Base-by-base conservation (phyloP, 164 flowering plant genomes). In the Echeveria elegans region DNA sequence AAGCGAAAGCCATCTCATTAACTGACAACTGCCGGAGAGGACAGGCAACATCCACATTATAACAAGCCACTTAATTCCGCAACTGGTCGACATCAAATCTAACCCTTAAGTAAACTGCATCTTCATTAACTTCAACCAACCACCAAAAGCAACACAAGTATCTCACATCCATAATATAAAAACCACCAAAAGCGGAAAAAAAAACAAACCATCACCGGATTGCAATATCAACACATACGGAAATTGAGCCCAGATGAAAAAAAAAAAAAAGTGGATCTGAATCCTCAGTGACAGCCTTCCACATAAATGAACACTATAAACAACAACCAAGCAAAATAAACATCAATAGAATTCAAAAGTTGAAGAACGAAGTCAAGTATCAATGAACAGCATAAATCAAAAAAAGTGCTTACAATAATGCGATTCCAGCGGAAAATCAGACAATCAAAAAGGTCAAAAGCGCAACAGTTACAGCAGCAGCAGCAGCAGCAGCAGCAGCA, bases 221-320 rank as follows among this genome's bases (percentile, higher is more conserved):
- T 56, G 32, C 18, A 14, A 10, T 24, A 23, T 12, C 30, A 9
- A 28, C 12, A 56, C 61, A 14, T 56, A 56, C 34, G 19, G 14
- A 56, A 56, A 56, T 10, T 56, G 32, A 56, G 61, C 32, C n/a
- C n/a, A n/a, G n/a, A n/a, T n/a, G n/a, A n/a, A n/a, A n/a, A n/a
- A 28, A 32, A 56, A 1, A 43, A 21, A 56, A 26, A 56, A 56
- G 32, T 28, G 61, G 61, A 56, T 56, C 61, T 53, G 60, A 53
- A 53, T 53, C 60, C 31, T 28, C 31, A 24, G 16, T 6, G 15
- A 12, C 58, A 52, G 28, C 58, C 58, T 52, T 52, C 28, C 14
- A 15, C 18, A 26, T 56, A 28, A 32, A 26, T 56, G 19, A 56
- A 23, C 59, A 5, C 1, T 23, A 52, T 26, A 26, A 1, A 56